A percentile compares a stretch with the other conserved stretches of the same genome.
These are phyloP conservation scores for Flaveria floridana DNA, from an alignment of 140 eudicot species.

Conservation along the genomic window DNA sequence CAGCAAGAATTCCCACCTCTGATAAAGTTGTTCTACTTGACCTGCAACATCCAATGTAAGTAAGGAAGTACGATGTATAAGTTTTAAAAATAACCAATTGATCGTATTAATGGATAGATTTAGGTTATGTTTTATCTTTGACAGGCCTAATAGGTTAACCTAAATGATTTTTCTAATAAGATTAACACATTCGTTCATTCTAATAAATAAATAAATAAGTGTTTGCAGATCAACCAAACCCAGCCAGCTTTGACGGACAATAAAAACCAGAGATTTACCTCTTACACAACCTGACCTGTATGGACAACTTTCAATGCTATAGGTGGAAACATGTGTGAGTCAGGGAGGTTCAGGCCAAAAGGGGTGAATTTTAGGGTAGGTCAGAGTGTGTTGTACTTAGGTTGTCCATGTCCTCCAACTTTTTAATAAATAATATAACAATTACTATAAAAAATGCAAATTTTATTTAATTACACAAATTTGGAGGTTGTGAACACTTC, in stretches of 20 bases:
- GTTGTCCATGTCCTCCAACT: background rate
- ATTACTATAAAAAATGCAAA: background rate
- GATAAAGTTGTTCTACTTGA: conserved; percentile 95
- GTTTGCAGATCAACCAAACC: background rate
- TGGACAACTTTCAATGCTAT: background rate
- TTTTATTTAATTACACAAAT: background rate
- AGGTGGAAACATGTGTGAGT: background rate
- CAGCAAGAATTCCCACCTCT: conserved; percentile 62
- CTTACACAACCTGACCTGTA: background rate
- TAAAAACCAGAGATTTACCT: background rate
- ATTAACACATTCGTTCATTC: no score
- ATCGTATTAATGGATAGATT: background rate
- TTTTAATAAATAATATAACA: background rate
- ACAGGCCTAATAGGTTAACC: background rate
- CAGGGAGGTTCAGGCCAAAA: background rate
- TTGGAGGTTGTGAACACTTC: background rate
- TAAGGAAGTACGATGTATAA: conserved; percentile 18
- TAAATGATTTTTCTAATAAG: no score
- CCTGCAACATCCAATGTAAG: conserved; percentile 52
- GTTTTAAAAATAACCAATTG: background rate
- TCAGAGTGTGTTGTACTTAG: background rate
- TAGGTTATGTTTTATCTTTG: background rate
- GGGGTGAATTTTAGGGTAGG: background rate
- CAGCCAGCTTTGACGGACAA: background rate
- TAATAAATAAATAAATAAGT: background rate